Conservation (phyloP, 176 grass and related monocot species). For the Cocos nucifera region DNA sequence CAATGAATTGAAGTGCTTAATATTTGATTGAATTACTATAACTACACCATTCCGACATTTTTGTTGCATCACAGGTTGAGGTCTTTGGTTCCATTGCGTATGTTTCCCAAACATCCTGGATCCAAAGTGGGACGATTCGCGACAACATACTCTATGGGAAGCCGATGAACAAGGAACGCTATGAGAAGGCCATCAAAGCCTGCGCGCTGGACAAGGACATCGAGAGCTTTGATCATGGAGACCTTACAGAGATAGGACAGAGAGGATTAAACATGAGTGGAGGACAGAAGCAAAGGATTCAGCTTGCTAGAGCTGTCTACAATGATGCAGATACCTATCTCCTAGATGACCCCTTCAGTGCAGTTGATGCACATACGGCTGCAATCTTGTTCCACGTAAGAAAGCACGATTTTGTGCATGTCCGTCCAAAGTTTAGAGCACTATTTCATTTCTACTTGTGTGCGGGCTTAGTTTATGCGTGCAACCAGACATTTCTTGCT, state of each 20-base stretch:
- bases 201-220: slow-evolving; percentile 90
- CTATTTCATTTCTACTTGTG: neutral
- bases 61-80: slow-evolving; percentile 40
- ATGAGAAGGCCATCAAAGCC: slow-evolving; percentile 51
- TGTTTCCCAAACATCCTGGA: slow-evolving; percentile 89
- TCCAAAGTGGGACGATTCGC: slow-evolving; percentile 75
- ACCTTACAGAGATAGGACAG: slow-evolving; percentile 88
- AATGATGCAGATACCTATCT: slow-evolving; percentile 70
- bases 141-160: slow-evolving; percentile 94
- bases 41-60: slow-evolving; percentile 6
- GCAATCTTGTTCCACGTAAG: slow-evolving; percentile 89
- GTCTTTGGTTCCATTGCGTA: slow-evolving; percentile 68
- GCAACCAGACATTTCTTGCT: too few species aligned
- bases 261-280: slow-evolving; percentile 97
- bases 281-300: slow-evolving; percentile 96
- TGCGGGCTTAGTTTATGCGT: too few species aligned
- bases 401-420: neutral
- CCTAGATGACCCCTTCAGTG: slow-evolving; percentile 87
- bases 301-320: slow-evolving; percentile 90
- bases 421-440: too few species aligned
- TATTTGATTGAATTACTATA: neutral
- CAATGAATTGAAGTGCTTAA: neutral
- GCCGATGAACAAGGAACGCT: slow-evolving; percentile 42
- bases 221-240: slow-evolving; percentile 65
- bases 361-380: slow-evolving; percentile 79